These are phyloP conservation scores for Lathyrus aphaca DNA, from an alignment of 306 rosid species.

Conservation along the genomic window DNA sequence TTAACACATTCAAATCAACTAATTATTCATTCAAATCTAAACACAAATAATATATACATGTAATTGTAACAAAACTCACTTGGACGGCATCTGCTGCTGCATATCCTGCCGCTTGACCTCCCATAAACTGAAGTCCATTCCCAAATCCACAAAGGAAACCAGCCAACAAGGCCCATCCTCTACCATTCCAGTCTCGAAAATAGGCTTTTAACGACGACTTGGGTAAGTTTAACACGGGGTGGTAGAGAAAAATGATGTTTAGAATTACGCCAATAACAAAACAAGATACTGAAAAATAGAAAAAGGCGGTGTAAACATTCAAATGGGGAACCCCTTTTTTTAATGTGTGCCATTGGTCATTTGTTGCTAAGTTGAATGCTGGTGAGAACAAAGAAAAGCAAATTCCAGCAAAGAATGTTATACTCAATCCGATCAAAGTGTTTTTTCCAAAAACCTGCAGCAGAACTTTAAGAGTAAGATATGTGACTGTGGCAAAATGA, in stretches of 20 bases:
- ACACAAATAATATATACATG: neutral
- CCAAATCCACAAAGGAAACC: constrained; percentile 91
- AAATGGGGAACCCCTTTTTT: constrained; percentile 78
- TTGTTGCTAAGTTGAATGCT: constrained; percentile 90
- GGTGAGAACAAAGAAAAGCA: constrained; percentile 92
- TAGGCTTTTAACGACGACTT: constrained; percentile 79
- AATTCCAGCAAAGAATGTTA: constrained; percentile 78
- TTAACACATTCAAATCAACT: constrained; percentile 25
- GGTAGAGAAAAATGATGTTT: constrained; percentile 74
- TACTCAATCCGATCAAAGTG: constrained; percentile 65
- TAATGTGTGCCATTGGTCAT: constrained; percentile 85
- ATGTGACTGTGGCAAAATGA: neutral
- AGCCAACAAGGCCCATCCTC: constrained; percentile 93
- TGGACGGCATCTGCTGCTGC: constrained; percentile 99
- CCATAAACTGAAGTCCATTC: constrained; percentile 94
- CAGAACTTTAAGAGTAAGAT: no score
- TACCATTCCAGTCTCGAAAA: constrained; percentile 75
- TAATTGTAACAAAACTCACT: neutral
- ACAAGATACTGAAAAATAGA: constrained; percentile 82
- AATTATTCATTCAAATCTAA: neutral
- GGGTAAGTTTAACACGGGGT: constrained; percentile 70
- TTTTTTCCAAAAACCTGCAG: constrained; percentile 77
- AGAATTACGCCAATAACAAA: constrained; percentile 68
- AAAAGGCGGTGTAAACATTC: constrained; percentile 81
- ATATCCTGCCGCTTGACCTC: constrained; percentile 97